These are phyloP conservation scores for Xylogone sp. DNA, from an alignment of 2,329 filamentous ascomycete species.

Conservation along the genomic window DNA sequence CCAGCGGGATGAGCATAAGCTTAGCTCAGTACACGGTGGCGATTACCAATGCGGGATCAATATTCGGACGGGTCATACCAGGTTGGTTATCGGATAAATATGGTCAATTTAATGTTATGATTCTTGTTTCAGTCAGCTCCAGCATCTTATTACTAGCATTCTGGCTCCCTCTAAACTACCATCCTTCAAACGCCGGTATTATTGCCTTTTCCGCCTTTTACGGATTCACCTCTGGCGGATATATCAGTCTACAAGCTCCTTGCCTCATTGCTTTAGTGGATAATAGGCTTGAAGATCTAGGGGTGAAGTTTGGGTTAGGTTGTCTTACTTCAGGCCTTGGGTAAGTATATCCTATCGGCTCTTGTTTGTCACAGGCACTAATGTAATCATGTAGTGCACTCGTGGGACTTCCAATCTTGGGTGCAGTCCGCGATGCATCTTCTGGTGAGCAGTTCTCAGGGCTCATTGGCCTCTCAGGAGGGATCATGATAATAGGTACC, in stretches of 20 bases:
- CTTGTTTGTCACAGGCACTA: no score
- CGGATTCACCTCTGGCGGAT: conserved; percentile 65
- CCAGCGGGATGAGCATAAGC: conserved; percentile 39
- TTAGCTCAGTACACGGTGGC: conserved; percentile 47
- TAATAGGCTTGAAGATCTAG: background rate
- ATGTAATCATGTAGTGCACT: no score
- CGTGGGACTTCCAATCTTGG: no score
- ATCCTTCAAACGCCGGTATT: conserved; percentile 47
- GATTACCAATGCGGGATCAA: conserved; percentile 43
- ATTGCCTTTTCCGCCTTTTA: conserved; percentile 62
- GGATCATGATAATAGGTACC: no score
- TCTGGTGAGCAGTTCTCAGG: no score
- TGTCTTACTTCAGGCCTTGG: background rate
- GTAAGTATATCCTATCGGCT: no score
- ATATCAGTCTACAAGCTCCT: conserved; percentile 57
- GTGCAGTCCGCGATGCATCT: no score
- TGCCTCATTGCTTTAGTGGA: conserved; percentile 26
- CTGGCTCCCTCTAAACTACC: conserved; percentile 45
- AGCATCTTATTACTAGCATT: conserved; percentile 42
- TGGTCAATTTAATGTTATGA: conserved; percentile 49
- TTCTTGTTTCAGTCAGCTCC: conserved; percentile 32
- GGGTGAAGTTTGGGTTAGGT: background rate
- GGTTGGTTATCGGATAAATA: conserved; percentile 48
- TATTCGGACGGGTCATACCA: conserved; percentile 52
- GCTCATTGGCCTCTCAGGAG: no score